phyloP scores from a whole-genome alignment of 2,329 filamentous ascomycete species.

The Amylocarpus encephaloides region DNA sequence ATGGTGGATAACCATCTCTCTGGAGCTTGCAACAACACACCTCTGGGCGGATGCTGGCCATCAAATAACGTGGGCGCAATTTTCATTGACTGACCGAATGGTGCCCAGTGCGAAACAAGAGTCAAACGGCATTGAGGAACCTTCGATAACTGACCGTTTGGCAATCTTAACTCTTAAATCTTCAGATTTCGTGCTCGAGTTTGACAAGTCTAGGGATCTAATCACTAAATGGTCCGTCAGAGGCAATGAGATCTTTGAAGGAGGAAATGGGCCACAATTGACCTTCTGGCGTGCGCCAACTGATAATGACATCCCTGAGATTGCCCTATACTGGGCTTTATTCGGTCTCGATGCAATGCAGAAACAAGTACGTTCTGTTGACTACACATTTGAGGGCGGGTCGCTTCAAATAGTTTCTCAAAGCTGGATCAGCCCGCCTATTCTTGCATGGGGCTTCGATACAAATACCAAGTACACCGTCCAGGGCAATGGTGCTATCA shows the following conservation, averaged over 20 bases:
- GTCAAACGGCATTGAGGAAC: conserved; percentile 22
- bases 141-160: conserved; percentile 26
- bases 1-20: background rate
- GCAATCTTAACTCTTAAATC: background rate
- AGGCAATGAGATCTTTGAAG: conserved; percentile 4
- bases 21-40: conserved; percentile 32
- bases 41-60: conserved; percentile 48
- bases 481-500: conserved; percentile 37
- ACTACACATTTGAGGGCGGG: background rate
- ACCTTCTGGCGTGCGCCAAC: conserved; percentile 7
- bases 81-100: conserved; percentile 32
- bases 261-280: background rate
- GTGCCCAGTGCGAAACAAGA: background rate
- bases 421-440: conserved; percentile 6
- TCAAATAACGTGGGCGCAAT: conserved; percentile 50
- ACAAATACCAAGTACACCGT: conserved; percentile 43
- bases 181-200: conserved; percentile 2
- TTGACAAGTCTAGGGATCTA: conserved; percentile 3
- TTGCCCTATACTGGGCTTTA: conserved; percentile 4
- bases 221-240: conserved; percentile 5
- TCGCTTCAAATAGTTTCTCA: conserved; percentile 1
- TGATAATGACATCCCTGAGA: conserved; percentile 6
- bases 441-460: conserved; percentile 7
- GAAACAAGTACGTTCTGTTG: conserved; percentile 4
- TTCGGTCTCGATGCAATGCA: conserved; percentile 6